A percentile compares a stretch with the other conserved stretches of the same genome.
Conservation (phyloP, 177 flowering plant species). For the Vitis hybrid region DNA sequence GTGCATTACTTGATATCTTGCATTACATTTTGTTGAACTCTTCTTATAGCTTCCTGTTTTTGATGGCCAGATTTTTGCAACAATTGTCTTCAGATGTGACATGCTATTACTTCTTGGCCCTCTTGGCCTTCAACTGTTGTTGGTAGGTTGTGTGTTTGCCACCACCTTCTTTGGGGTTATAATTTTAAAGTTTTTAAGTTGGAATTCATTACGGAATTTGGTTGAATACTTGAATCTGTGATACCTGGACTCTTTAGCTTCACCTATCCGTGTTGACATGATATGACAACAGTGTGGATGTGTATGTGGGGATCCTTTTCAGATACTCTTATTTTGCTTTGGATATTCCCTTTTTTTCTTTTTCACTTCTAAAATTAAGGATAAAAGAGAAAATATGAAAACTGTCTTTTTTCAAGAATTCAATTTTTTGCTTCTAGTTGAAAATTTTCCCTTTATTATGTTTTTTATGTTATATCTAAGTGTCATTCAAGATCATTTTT, state of each 20-base stretch:
- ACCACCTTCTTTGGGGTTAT: neutral
- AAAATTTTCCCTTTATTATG: no score
- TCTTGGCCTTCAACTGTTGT: constrained; percentile 64
- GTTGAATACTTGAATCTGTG: no score
- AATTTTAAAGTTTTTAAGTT: neutral
- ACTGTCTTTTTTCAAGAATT: no score
- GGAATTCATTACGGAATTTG: constrained; percentile 13
- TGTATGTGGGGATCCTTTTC: neutral
- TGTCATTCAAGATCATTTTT: no score
- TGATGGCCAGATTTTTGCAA: constrained; percentile 73
- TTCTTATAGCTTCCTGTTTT: constrained; percentile 17
- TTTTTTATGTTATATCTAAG: no score
- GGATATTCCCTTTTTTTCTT: neutral
- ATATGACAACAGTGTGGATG: no score
- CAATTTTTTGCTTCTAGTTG: no score
- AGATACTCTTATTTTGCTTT: neutral
- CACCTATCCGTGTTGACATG: no score
- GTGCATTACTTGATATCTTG: neutral
- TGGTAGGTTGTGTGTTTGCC: constrained; percentile 39
- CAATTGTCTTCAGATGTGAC: constrained; percentile 88
- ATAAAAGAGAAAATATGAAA: no score
- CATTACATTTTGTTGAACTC: neutral
- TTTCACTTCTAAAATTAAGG: neutral
- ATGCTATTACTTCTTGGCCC: constrained; percentile 75
- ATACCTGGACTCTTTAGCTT: no score